phyloP scores from a whole-genome alignment of 371 early-diverging fungal species.

The Paraphysoderma sedebokerense region DNA sequence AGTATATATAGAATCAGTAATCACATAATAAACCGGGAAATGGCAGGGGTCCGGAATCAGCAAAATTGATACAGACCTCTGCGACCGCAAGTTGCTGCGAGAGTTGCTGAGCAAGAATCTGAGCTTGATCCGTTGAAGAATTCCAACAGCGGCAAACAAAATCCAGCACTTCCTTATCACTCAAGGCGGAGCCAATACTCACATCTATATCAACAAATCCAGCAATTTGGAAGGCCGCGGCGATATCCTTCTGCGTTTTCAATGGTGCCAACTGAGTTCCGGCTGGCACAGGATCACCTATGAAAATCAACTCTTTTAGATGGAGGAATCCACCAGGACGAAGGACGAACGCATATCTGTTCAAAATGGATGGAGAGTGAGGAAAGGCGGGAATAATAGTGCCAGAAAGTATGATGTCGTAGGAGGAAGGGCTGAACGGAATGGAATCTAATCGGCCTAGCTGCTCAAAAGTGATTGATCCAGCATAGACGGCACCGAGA shows the following conservation, averaged over 20 bases:
- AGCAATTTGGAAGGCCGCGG: conserved; percentile 35
- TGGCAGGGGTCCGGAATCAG: background rate
- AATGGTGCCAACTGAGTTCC: conserved; percentile 7
- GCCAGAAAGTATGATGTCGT: conserved; percentile 31
- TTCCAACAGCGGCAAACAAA: conserved; percentile 9
- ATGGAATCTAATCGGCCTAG: conserved; percentile 34
- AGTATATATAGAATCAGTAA: no score
- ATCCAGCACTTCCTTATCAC: conserved; percentile 23
- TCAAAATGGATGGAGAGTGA: conserved; percentile 30
- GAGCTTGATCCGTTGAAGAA: conserved; percentile 13
- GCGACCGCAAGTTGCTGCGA: conserved; percentile 2
- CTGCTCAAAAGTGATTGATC: conserved; percentile 47
- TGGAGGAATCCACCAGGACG: conserved; percentile 31
- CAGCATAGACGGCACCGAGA: conserved; percentile 14
- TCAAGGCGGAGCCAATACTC: conserved; percentile 5
- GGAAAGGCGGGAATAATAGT: conserved; percentile 24
- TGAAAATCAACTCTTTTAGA: conserved; percentile 33
- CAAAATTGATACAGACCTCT: background rate
- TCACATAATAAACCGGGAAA: conserved; percentile 4
- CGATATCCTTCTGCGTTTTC: conserved; percentile 15
- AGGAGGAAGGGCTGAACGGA: conserved; percentile 12
- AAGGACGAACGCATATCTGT: conserved; percentile 25
- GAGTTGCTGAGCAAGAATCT: conserved; percentile 9
- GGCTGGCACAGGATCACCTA: conserved; percentile 2
- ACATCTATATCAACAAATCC: conserved; percentile 40